Evolutionary conservation across 1,284 basidiomycete genomes (phyloP).

Genomic region (Ceratobasidium sp.): DNA sequence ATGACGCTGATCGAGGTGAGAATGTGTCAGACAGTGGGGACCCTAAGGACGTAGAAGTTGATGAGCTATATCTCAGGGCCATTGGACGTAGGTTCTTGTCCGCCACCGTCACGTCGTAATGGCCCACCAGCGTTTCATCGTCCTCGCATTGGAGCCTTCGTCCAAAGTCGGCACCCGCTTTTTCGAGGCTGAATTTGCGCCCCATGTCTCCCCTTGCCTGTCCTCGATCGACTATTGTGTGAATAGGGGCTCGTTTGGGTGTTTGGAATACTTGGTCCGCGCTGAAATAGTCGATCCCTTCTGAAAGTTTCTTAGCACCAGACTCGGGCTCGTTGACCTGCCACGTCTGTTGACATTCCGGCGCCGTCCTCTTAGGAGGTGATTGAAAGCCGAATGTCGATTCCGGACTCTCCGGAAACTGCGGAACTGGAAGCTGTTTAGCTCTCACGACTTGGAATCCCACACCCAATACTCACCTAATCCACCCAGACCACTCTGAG

Average conservation of each 20-base stretch:
- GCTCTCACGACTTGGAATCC: not conserved
- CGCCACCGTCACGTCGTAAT: not conserved
- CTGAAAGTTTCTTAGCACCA: not conserved
- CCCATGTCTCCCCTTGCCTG: not conserved
- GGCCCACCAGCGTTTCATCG: constrained; percentile 31
- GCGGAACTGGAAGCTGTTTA: constrained; percentile 7
- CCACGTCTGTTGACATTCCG: not conserved
- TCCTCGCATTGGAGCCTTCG: not conserved
- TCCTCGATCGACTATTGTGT: not conserved
- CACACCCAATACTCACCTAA: not conserved
- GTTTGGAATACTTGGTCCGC: not conserved
- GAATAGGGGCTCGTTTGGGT: not conserved
- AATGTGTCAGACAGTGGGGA: constrained; percentile 26
- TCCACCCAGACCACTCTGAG: not conserved
- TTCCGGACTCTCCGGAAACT: constrained; percentile 31
- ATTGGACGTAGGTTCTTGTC: constrained; percentile 5
- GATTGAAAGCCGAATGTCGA: constrained; percentile 15
- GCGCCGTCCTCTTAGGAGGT: not conserved
- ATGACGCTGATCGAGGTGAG: constrained; percentile 14
- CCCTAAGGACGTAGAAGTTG: constrained; percentile 19
- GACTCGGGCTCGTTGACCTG: not conserved
- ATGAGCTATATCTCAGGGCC: constrained; percentile 21
- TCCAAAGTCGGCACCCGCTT: not conserved
- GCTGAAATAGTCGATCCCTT: not conserved
- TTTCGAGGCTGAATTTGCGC: constrained; percentile 8